Base-by-base conservation (phyloP, 768 basidiomycete genomes). In the Tylopilus subfusipes region DNA sequence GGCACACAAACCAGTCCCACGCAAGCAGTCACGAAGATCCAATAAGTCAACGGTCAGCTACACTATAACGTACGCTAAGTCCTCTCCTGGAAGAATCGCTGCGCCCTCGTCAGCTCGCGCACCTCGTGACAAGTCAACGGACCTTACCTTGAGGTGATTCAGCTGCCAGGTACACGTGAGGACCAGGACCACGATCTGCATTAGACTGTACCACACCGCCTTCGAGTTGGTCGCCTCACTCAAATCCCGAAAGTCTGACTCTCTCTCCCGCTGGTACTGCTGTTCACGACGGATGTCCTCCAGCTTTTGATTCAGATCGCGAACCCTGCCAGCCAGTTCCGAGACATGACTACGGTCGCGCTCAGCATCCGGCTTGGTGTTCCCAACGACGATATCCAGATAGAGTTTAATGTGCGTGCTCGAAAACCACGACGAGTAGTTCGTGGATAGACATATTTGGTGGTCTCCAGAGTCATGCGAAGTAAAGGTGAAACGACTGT, bases 381-480 rank as follows among this genome's bases (percentile, higher is more conserved):
- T 83, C 22, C 97, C 97, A 50, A 98, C 91, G 50, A 91, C 85
- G 52, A 99, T 82, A 66, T 98, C 97, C 62, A 99, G 84, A 75
- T 98, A 89, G 55, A 99, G 83, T 43, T 92, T 91, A 57, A 99
- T 90, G 70, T 98, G 95, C 2, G 91, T 84, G 64, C 76, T 81
- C 53, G 82, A 79, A 72, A 90, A 90, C 93, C 91, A 96, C 16
- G 90, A 83, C 3, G 92, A 86, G 73, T 93, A 88, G 71, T 96
- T 96, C 19, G 92, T 90, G 7, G 91, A 91, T 47, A 98, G 82
- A 69, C 97, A 99, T 67, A 99, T 97, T 50, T 90, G 86, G 75
- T 99, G 97, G 76, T 98, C 97, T 45, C 95, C 95, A 27, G 95
- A 81, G 56, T 95, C 93, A 68, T 97, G 93, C 5, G 96, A 97